These are phyloP conservation scores for Fusarium marasasianum DNA, from an alignment of 2,329 filamentous ascomycete species.

Conservation along the genomic window DNA sequence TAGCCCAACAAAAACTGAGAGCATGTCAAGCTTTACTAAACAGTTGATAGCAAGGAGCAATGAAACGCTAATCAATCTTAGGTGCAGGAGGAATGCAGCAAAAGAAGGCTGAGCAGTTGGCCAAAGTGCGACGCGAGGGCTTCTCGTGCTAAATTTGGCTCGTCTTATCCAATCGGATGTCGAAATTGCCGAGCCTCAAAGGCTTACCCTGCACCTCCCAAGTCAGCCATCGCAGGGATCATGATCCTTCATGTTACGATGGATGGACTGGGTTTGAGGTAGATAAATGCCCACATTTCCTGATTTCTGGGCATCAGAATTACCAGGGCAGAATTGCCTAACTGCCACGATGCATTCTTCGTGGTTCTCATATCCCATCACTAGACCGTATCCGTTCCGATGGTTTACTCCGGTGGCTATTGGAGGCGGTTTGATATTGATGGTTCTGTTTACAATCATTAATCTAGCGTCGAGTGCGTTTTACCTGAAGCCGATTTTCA, in stretches of 20 bases:
- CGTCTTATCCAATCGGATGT: neutral
- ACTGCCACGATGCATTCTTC: constrained; percentile 9
- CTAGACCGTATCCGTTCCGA: constrained; percentile 18
- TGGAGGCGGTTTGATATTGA: neutral
- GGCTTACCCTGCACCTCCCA: neutral
- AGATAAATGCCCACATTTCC: neutral
- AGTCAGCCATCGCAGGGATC: neutral
- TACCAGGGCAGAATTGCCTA: neutral
- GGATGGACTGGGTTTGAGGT: neutral
- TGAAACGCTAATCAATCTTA: neutral
- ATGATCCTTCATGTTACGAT: neutral
- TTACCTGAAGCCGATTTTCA: constrained; percentile 13
- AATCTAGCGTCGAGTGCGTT: constrained; percentile 26
- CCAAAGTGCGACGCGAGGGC: neutral
- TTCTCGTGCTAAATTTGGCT: neutral
- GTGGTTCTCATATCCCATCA: constrained; percentile 19
- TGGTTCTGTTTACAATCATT: constrained; percentile 4
- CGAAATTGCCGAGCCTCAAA: no score
- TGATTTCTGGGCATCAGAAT: neutral
- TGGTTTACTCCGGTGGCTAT: constrained; percentile 22
- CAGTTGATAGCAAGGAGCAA: neutral
- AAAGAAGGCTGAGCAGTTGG: neutral
- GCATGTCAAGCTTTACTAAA: neutral
- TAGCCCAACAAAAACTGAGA: neutral
- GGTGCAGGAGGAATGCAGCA: neutral